phyloP scores from a whole-genome alignment of 108 stramenopile genomes.

The Conticribra guillardii region DNA sequence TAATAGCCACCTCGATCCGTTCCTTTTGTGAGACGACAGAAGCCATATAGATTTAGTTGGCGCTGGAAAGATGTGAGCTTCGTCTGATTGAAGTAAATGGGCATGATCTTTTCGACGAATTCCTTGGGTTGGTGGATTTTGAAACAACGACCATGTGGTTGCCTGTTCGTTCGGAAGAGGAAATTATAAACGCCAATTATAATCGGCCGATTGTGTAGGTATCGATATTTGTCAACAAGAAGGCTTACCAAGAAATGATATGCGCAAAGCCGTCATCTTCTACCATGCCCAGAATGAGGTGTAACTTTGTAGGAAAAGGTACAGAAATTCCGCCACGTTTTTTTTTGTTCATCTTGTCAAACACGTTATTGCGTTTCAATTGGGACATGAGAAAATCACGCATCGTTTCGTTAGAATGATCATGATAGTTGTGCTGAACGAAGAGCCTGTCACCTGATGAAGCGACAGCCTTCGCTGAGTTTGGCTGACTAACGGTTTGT shows the following conservation, averaged over 20 bases:
- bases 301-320: neutral
- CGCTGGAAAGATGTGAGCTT: conserved; percentile 86
- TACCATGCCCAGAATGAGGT: neutral
- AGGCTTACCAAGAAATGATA: neutral
- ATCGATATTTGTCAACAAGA: neutral
- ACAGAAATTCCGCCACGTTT: neutral
- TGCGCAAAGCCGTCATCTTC: neutral
- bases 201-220: no score
- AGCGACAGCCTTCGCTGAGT: no score
- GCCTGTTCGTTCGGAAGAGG: conserved; percentile 11
- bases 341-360: neutral
- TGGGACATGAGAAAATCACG: neutral
- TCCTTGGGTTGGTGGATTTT: conserved; percentile 70
- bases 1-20: conserved; percentile 78
- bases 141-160: conserved; percentile 76
- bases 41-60: conserved; percentile 88
- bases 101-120: conserved; percentile 81
- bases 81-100: conserved; percentile 88
- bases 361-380: neutral
- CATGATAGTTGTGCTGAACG: neutral
- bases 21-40: conserved; percentile 66
- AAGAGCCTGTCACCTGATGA: neutral
- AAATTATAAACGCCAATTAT: neutral
- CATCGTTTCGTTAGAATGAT: neutral
- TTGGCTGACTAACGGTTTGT: no score